Evolutionary conservation across 1,139 yeast species (phyloP), one percentile per base, ranked within the genome.

Genomic region (Neolecta irregularis): DNA sequence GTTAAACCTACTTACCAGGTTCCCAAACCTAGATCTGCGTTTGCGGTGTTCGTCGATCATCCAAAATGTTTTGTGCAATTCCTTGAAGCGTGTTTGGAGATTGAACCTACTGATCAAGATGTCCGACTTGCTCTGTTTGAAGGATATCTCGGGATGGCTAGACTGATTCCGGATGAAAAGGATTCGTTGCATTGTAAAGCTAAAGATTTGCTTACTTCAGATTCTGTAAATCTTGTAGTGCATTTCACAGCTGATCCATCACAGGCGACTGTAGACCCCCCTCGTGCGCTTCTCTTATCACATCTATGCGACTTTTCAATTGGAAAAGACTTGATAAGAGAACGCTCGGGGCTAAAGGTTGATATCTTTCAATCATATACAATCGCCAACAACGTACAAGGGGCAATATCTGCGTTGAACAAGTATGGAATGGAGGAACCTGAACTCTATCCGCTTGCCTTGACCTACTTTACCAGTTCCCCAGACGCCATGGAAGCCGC

Each of bases 41-140:
- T 83, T 51, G 73, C 92, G 1, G 72, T 92, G 2, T 91, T 88
- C 53, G 71, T 79, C 11, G 71, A 75, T 48, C 81, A 78, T 50
- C 83, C 92, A 0, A 69, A 74, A 49, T 91, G 85, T 49, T 85
- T 88, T 63, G 92, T 85, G 13, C 78, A 80, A n/a, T 85, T 91
- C 46, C 57, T 88, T 38, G 98, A 88, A 51, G 95, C 96, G 40
- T 33, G 17, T 15, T 19, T 12, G 34, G 30, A 16, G 93, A 81
- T 48, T 70, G 73, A 45, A 67, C n/a, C n/a, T n/a, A n/a, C n/a
- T n/a, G n/a, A n/a, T n/a, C n/a, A 65, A 38, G 93, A 78, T 34
- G 63, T 85, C 24, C 58, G 79, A 38, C 69, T 78, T 6, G 81
- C 95, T 0, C 58, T 88, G 30, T 77, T 74, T 50, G 96, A 88